These are phyloP conservation scores for Conringia planisiliqua DNA, from an alignment of 345 rosid genomes.

Conservation along the genomic window DNA sequence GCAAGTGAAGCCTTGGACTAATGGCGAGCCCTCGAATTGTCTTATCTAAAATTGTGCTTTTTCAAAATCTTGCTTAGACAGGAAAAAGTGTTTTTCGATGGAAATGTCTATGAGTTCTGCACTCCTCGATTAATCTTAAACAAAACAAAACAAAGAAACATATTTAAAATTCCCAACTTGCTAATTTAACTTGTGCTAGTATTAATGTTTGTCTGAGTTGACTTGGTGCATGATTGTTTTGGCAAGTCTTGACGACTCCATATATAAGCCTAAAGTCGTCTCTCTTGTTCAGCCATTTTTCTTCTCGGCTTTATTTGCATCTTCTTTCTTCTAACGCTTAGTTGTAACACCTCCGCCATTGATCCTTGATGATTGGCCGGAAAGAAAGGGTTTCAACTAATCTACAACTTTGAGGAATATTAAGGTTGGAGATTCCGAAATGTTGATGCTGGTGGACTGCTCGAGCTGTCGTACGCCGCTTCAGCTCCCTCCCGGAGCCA, in stretches of 20 bases:
- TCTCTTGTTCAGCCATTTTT: not conserved
- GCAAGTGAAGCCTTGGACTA: too few species aligned
- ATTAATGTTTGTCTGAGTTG: not conserved
- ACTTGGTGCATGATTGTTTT: not conserved
- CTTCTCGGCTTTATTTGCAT: not conserved
- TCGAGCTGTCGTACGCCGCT: constrained; percentile 64
- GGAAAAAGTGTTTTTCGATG: too few species aligned
- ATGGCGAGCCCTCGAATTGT: too few species aligned
- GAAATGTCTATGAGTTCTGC: too few species aligned
- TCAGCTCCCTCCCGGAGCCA: constrained; percentile 65
- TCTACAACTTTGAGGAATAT: not conserved
- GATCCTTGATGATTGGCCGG: not conserved
- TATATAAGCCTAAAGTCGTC: not conserved
- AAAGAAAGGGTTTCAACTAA: not conserved
- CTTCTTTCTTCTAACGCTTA: not conserved
- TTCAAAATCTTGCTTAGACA: too few species aligned
- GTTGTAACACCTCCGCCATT: not conserved
- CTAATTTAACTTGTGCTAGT: not conserved
- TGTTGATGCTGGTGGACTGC: constrained; percentile 63
- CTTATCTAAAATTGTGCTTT: too few species aligned
- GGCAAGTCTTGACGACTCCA: not conserved
- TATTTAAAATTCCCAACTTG: not conserved
- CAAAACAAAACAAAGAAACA: not conserved
- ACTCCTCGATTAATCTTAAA: too few species aligned
- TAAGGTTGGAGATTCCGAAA: not conserved